A percentile compares a stretch with the other conserved stretches of the same genome.
phyloP scores from a whole-genome alignment of 768 basidiomycete genomes.

The Mycena floridula region DNA sequence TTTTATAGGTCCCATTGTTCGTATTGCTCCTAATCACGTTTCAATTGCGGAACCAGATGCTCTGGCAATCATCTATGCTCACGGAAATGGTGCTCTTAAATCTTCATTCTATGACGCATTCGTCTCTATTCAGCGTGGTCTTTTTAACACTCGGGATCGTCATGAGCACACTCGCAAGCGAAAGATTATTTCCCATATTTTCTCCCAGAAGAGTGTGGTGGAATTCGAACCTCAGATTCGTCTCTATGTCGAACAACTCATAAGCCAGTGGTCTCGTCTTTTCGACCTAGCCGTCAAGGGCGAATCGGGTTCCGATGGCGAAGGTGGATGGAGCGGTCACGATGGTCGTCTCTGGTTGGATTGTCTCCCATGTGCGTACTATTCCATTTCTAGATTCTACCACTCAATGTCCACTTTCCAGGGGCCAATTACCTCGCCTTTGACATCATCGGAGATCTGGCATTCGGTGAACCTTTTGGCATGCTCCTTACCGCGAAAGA shows the following conservation, averaged over 20 bases:
- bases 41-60: slow-evolving; percentile 77
- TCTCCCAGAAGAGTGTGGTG: slow-evolving; percentile 77
- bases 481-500: slow-evolving; percentile 78
- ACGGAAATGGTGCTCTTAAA: slow-evolving; percentile 79
- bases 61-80: slow-evolving; percentile 69
- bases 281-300: slow-evolving; percentile 50
- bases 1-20: slow-evolving; percentile 52
- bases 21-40: slow-evolving; percentile 72
- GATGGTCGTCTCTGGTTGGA: slow-evolving; percentile 69
- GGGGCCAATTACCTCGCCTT: slow-evolving; percentile 53
- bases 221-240: slow-evolving; percentile 82
- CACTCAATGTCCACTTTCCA: slow-evolving; percentile 10
- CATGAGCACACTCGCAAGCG: slow-evolving; percentile 81
- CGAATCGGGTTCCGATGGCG: slow-evolving; percentile 52
- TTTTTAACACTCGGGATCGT: slow-evolving; percentile 78
- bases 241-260: slow-evolving; percentile 48
- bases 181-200: slow-evolving; percentile 85
- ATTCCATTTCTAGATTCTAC: background rate
- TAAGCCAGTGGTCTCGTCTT: slow-evolving; percentile 74
- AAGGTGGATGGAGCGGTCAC: slow-evolving; percentile 56
- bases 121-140: slow-evolving; percentile 63
- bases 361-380: slow-evolving; percentile 58
- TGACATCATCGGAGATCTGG: slow-evolving; percentile 80
- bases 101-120: slow-evolving; percentile 77
- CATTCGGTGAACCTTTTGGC: slow-evolving; percentile 84